These are phyloP conservation scores for Kockovaella imperatae DNA, from an alignment of 768 basidiomycete genomes.

Conservation along the genomic window DNA sequence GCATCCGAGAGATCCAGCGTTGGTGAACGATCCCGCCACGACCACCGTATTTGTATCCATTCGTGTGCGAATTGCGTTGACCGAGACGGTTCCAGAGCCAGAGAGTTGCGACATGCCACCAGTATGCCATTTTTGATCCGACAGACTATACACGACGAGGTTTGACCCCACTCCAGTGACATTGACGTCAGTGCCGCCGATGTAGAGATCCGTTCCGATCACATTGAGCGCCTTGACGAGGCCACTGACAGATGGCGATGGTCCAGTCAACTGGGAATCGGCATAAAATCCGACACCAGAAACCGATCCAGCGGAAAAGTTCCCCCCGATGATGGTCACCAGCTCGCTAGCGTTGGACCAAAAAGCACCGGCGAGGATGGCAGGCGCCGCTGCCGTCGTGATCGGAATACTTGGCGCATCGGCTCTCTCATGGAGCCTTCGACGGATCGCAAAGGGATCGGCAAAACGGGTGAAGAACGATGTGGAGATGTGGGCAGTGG, in stretches of 20 bases:
- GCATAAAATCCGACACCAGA: conserved; percentile 60
- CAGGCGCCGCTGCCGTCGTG: conserved; percentile 60
- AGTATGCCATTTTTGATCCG: conserved; percentile 56
- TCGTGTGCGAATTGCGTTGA: conserved; percentile 64
- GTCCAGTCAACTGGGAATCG: conserved; percentile 52
- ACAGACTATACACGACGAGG: conserved; percentile 75
- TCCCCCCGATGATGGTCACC: conserved; percentile 76
- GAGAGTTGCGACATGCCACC: conserved; percentile 57
- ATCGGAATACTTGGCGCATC: conserved; percentile 57
- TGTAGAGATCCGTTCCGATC: conserved; percentile 59
- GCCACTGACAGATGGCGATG: conserved; percentile 64
- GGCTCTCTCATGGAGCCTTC: conserved; percentile 46
- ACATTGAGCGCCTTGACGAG: conserved; percentile 70
- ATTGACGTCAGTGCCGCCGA: conserved; percentile 60
- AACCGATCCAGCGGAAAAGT: conserved; percentile 59
- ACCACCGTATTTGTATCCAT: conserved; percentile 59
- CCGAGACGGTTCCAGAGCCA: conserved; percentile 53
- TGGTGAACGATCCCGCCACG: conserved; percentile 79
- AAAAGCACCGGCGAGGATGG: conserved; percentile 76
- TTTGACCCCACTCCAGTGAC: conserved; percentile 53
- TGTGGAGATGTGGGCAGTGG: conserved; percentile 4
- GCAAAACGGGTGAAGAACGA: conserved; percentile 40
- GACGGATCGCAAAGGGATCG: conserved; percentile 18
- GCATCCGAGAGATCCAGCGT: conserved; percentile 68
- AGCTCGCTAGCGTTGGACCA: conserved; percentile 63